phyloP scores from a whole-genome alignment of 208 protist genomes.

The Porcisia deanei region DNA sequence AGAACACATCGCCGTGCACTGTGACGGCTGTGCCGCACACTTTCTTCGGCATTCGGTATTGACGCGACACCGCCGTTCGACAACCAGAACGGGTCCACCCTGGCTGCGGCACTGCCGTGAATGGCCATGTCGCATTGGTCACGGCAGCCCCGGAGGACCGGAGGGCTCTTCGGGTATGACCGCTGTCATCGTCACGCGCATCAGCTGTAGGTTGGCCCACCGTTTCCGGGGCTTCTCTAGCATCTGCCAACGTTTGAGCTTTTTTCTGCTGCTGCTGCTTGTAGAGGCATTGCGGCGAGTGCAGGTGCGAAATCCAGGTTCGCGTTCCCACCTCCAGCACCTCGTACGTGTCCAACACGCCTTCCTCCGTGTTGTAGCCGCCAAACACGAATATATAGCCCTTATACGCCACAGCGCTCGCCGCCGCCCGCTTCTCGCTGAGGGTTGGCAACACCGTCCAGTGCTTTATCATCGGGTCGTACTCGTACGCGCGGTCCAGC shows the following conservation, averaged over 20 bases:
- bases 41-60: slow-evolving; percentile 39
- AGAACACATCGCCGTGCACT: slow-evolving; percentile 30
- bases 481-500: slow-evolving; percentile 40
- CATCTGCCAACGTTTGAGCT: neutral
- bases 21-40: slow-evolving; percentile 36
- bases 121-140: slow-evolving; percentile 1
- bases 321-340: slow-evolving; percentile 36
- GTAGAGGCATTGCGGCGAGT: slow-evolving; percentile 16
- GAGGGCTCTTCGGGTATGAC: neutral
- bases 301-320: slow-evolving; percentile 27
- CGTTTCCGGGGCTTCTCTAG: neutral
- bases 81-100: neutral
- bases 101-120: neutral
- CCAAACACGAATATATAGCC: slow-evolving; percentile 50
- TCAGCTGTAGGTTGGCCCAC: neutral
- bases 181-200: neutral
- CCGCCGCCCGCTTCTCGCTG: slow-evolving; percentile 36
- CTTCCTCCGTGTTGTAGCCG: slow-evolving; percentile 37
- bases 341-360: slow-evolving; percentile 51
- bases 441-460: slow-evolving; percentile 38
- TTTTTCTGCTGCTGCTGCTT: slow-evolving; percentile 1
- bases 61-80: slow-evolving; percentile 6
- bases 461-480: slow-evolving; percentile 37
- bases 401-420: slow-evolving; percentile 26
- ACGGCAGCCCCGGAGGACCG: neutral